phyloP scores from a whole-genome alignment of 2,329 filamentous ascomycete genomes.

The Apiospora arundinis region DNA sequence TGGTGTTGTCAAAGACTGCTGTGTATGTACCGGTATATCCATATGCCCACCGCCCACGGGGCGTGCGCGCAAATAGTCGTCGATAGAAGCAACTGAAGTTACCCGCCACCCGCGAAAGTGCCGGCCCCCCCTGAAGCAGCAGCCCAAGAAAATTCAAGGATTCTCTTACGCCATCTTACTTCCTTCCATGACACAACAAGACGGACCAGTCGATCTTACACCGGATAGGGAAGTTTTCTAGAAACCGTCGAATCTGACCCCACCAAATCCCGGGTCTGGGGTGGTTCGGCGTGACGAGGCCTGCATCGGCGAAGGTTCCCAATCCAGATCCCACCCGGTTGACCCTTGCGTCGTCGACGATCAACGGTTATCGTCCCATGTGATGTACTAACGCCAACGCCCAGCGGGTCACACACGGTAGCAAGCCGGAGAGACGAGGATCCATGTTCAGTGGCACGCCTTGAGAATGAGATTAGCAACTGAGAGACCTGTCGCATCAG shows the following conservation, averaged over 20 bases:
- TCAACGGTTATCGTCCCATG: conserved; percentile 16
- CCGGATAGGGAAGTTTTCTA: conserved; percentile 10
- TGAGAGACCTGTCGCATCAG: background rate
- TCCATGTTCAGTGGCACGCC: background rate
- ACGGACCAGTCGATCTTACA: conserved; percentile 3
- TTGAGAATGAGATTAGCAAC: conserved; percentile 5
- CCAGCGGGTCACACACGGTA: conserved; percentile 6
- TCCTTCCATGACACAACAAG: conserved; percentile 1
- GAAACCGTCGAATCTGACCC: background rate
- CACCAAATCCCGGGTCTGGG: conserved; percentile 13
- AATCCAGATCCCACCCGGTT: conserved; percentile 14
- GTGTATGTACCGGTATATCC: no score
- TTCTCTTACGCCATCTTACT: background rate
- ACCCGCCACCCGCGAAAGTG: background rate
- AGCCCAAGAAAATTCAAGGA: background rate
- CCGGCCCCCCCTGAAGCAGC: background rate
- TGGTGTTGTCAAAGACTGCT: background rate
- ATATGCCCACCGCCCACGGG: no score
- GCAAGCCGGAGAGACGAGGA: conserved; percentile 7
- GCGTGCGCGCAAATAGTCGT: no score
- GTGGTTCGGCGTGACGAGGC: conserved; percentile 17
- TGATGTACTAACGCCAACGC: conserved; percentile 10
- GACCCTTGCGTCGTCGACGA: conserved; percentile 4
- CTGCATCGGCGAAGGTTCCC: conserved; percentile 19
- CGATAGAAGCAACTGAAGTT: background rate